Conservation (phyloP, 352 stramenopile species). For the Globisporangium orthogonon region DNA sequence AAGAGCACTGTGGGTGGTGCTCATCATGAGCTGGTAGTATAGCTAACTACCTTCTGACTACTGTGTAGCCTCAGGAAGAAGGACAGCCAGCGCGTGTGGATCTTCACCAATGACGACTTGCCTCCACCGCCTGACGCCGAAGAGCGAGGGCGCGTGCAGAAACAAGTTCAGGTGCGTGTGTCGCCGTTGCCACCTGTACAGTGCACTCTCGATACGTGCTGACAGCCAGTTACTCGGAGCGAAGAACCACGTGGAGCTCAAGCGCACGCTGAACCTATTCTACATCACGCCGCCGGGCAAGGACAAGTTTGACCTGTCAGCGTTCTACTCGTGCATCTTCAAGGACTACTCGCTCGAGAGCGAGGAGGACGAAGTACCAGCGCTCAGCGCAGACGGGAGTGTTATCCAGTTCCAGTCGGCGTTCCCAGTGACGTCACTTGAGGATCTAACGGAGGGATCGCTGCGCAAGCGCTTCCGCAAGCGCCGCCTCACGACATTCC, state of each 20-base stretch:
- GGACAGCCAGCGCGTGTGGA: constrained; percentile 79
- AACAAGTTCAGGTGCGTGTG: constrained; percentile 58
- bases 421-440: constrained; percentile 65
- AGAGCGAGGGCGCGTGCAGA: constrained; percentile 55
- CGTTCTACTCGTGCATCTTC: constrained; percentile 65
- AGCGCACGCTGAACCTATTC: constrained; percentile 70
- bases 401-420: constrained; percentile 41
- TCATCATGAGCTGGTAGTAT: too few relatives aligned
- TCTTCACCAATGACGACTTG: constrained; percentile 80
- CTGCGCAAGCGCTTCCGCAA: constrained; percentile 81
- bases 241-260: constrained; percentile 75
- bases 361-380: constrained; percentile 16
- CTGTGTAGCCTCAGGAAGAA: constrained; percentile 73
- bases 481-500: constrained; percentile 58
- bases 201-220: not conserved
- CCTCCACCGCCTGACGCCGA: constrained; percentile 40
- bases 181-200: not conserved
- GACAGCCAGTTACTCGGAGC: not conserved
- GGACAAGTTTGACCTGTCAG: constrained; percentile 41
- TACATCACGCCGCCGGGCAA: constrained; percentile 61
- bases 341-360: constrained; percentile 42
- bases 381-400: constrained; percentile 12
- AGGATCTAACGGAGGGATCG: constrained; percentile 71
- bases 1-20: not conserved
- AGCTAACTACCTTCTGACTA: not conserved